A percentile compares a stretch with the other conserved stretches of the same genome.
Conservation (phyloP, 768 basidiomycete species). For the Naganishia kalamii region DNA sequence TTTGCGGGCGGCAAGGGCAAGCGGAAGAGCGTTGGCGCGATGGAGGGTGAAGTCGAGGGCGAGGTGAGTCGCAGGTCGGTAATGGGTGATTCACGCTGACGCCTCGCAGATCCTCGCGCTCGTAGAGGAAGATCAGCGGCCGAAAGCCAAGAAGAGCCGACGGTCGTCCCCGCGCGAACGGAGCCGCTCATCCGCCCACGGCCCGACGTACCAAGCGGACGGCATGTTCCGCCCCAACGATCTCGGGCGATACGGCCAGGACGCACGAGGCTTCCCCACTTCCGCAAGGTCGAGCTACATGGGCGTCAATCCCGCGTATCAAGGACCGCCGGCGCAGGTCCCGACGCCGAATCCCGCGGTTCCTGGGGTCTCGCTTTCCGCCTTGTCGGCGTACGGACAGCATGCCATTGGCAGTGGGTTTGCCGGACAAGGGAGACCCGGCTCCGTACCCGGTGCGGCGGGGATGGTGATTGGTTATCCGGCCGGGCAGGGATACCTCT, state of each 20-base stretch:
- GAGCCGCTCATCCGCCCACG: background rate
- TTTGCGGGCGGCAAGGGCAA: background rate
- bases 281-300: no score
- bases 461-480: background rate
- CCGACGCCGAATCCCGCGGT: background rate
- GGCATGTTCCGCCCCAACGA: no score
- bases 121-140: slow-evolving; percentile 2
- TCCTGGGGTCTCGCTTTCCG: background rate
- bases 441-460: background rate
- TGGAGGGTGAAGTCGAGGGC: slow-evolving; percentile 1
- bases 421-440: background rate
- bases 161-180: background rate
- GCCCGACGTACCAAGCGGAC: background rate
- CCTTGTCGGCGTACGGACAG: background rate
- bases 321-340: background rate
- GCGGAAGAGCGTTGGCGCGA: background rate
- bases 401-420: background rate
- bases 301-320: no score
- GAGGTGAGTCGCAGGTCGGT: background rate
- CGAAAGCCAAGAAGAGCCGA: slow-evolving; percentile 2
- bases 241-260: background rate
- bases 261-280: background rate
- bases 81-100: background rate
- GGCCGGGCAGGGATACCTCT: background rate
- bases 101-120: background rate